phyloP scores from a whole-genome alignment of 305 asterid genomes.

The Rubia peregrina region DNA sequence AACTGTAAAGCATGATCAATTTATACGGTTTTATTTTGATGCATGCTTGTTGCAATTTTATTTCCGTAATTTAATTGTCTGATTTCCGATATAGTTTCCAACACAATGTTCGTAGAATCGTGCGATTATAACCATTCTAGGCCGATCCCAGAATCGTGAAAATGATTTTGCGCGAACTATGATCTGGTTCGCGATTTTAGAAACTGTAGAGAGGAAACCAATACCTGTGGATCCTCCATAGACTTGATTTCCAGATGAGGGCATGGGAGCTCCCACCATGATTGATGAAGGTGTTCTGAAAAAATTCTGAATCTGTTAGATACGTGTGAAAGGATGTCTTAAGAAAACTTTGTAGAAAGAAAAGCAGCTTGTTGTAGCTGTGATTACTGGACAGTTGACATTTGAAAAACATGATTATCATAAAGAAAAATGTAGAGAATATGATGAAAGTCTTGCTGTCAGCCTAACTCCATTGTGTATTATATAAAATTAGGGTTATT shows the following conservation, averaged over 20 bases:
- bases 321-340: background rate
- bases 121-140: no score
- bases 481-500: background rate
- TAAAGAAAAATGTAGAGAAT: background rate
- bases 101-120: no score
- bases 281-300: slow-evolving; percentile 6
- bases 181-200: background rate
- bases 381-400: slow-evolving; percentile 5
- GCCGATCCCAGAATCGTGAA: background rate
- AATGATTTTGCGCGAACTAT: background rate
- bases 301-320: slow-evolving; percentile 4
- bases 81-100: no score
- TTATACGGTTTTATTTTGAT: no score
- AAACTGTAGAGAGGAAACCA: background rate
- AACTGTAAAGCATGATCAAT: no score
- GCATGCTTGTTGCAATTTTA: no score
- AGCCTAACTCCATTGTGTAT: background rate
- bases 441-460: background rate
- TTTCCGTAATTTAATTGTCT: no score
- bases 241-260: slow-evolving; percentile 42
- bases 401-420: slow-evolving; percentile 1
- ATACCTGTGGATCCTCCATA: slow-evolving; percentile 13
- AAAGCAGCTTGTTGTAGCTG: background rate
- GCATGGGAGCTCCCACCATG: slow-evolving; percentile 64
- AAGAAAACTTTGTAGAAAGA: background rate